Percentiles rank a stretch among this genome's conserved stretches.
These are phyloP conservation scores for Groenewaldozyma salmanticensis DNA, from an alignment of 805 yeast species.

Conservation along the genomic window DNA sequence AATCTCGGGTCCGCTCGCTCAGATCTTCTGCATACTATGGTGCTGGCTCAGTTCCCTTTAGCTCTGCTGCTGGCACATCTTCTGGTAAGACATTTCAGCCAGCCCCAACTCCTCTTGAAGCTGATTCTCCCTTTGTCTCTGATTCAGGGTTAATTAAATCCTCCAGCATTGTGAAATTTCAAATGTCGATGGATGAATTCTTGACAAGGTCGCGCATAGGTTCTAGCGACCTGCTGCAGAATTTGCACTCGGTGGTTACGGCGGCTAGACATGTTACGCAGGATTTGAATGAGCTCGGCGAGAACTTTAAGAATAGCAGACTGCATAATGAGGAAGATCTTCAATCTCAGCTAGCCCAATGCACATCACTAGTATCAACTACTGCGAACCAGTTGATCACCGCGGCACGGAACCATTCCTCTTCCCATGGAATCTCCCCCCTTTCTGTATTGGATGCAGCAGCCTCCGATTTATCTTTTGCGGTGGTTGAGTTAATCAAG, in stretches of 20 bases:
- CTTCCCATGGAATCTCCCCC: slow-evolving; percentile 58
- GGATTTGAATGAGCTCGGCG: slow-evolving; percentile 17
- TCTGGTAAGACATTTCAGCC: slow-evolving; percentile 7
- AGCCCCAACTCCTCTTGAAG: slow-evolving; percentile 6
- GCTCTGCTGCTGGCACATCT: slow-evolving; percentile 18
- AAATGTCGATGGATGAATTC: slow-evolving; percentile 26
- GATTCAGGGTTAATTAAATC: slow-evolving; percentile 23
- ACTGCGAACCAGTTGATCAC: slow-evolving; percentile 69
- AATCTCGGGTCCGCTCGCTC: slow-evolving; percentile 21
- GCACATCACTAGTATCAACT: slow-evolving; percentile 41
- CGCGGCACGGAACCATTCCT: slow-evolving; percentile 61
- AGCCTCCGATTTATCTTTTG: slow-evolving; percentile 58
- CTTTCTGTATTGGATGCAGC: slow-evolving; percentile 64
- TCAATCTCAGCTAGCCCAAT: slow-evolving; percentile 18
- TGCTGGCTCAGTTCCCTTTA: slow-evolving; percentile 4
- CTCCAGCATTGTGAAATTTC: slow-evolving; percentile 22
- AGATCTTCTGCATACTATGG: slow-evolving; percentile 19
- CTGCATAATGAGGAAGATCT: slow-evolving; percentile 8
- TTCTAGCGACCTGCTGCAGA: slow-evolving; percentile 20
- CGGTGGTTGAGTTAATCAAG: slow-evolving; percentile 35
- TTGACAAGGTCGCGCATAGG: slow-evolving; percentile 23
- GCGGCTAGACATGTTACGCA: slow-evolving; percentile 24
- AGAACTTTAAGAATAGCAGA: slow-evolving; percentile 15
- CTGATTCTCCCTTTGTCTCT: slow-evolving; percentile 13
- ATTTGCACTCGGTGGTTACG: slow-evolving; percentile 27